A percentile compares a stretch with the other conserved stretches of the same genome.
Evolutionary conservation across 2,329 filamentous ascomycete species (phyloP).

Genomic region (Claviceps sorghi): DNA sequence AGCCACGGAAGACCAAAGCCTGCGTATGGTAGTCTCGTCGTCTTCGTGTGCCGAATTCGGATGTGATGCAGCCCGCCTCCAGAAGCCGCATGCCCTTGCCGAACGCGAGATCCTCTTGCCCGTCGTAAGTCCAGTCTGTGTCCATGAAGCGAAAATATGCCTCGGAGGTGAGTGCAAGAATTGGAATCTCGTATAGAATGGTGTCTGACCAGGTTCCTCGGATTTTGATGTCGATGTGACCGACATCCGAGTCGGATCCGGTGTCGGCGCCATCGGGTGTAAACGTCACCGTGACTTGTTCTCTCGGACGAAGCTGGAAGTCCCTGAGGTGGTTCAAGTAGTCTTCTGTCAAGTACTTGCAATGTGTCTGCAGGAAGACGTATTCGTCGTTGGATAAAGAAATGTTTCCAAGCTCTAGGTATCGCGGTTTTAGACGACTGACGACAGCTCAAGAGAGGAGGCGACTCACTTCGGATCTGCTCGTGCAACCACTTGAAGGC

Average conservation of each 20-base stretch:
- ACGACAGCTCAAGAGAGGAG: not conserved
- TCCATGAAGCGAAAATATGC: constrained; percentile 97
- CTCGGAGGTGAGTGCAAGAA: constrained; percentile 83
- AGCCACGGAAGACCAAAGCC: constrained; percentile 73
- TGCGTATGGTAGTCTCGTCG: constrained; percentile 91
- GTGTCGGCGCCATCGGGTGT: constrained; percentile 38
- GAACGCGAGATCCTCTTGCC: constrained; percentile 73
- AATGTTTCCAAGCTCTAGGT: constrained; percentile 64
- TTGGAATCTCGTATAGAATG: constrained; percentile 92
- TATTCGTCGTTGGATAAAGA: constrained; percentile 67
- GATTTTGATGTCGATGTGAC: constrained; percentile 63
- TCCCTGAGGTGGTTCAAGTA: constrained; percentile 72
- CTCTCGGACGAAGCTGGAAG: constrained; percentile 66
- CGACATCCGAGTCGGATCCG: constrained; percentile 49
- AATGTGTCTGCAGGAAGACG: constrained; percentile 61
- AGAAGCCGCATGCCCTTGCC: constrained; percentile 66
- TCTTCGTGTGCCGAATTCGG: constrained; percentile 83
- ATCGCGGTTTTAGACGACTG: not conserved
- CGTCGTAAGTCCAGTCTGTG: constrained; percentile 76
- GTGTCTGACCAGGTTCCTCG: constrained; percentile 84
- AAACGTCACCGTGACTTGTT: constrained; percentile 66
- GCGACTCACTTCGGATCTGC: constrained; percentile 61
- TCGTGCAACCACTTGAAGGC: constrained; percentile 75
- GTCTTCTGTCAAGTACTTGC: constrained; percentile 60
- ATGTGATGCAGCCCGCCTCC: constrained; percentile 72